These are phyloP conservation scores for Coemansia sp. DNA, from an alignment of 192 early-diverging fungal genomes.

Conservation along the genomic window DNA sequence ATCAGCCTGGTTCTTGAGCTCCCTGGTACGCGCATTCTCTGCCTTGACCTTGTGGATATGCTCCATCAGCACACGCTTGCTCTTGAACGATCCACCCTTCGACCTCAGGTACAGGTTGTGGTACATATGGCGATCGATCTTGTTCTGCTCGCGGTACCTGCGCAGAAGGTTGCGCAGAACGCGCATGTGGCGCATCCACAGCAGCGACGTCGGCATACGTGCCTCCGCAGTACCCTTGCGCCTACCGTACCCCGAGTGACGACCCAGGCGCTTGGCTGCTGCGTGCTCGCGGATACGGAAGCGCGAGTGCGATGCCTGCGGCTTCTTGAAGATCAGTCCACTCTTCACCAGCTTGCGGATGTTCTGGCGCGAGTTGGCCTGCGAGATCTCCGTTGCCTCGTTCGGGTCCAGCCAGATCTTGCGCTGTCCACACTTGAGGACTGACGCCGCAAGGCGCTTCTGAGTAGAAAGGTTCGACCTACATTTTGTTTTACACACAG, in stretches of 20 bases:
- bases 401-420: conserved; percentile 99
- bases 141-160: conserved; percentile 97
- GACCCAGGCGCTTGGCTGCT: conserved; percentile 95
- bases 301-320: conserved; percentile 81
- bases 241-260: conserved; percentile 93
- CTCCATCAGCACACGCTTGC: conserved; percentile 99
- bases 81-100: conserved; percentile 99
- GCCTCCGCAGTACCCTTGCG: conserved; percentile 95
- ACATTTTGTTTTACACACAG: not conserved
- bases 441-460: conserved; percentile 95
- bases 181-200: conserved; percentile 99
- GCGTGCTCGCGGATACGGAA: conserved; percentile 89
- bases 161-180: conserved; percentile 91
- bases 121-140: conserved; percentile 99
- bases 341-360: conserved; percentile 97
- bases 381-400: conserved; percentile 91
- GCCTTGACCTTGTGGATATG: conserved; percentile 99
- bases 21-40: conserved; percentile 91
- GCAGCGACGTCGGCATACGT: conserved; percentile 91
- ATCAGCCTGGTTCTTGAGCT: conserved; percentile 94
- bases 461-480: conserved; percentile 81
- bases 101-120: conserved; percentile 96
- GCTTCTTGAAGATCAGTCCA: conserved; percentile 96
- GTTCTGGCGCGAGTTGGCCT: conserved; percentile 98
- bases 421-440: conserved; percentile 96